Base-by-base conservation (phyloP, 2,329 filamentous ascomycete genomes). In the Achaetomium macrosporum region DNA sequence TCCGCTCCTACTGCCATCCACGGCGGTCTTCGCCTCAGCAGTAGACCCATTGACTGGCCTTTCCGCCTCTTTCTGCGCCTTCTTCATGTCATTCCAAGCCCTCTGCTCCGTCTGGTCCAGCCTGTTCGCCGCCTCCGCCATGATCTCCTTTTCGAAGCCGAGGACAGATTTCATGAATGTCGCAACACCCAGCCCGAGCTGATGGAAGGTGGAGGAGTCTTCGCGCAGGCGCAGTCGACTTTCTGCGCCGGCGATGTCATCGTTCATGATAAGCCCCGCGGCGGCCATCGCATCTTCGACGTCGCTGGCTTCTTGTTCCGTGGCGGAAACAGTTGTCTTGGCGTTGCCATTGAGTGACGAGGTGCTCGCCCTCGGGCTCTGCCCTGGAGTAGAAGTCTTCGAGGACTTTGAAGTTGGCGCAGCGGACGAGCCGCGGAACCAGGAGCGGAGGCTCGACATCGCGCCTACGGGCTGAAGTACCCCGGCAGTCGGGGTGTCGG, bases 81-180 rank as follows among this genome's bases (percentile, higher is more conserved):
- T 83, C 63, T 85, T 84, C 69, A 89, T 84, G 60, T 95, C 88
- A 47, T 83, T 79, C 73, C 83, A 86, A 4, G 91, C 87, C 48
- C 81, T 78, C 30, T 79, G 82, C 71, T 97, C 92, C 52, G 89
- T 89, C 42, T 87, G 82, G 47, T 77, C 78, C 25, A 99, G 76
- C 45, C 82, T 79, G 25, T 82, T 78, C 13, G 83, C 82, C 19
- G 93, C 90, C 73, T 95, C 84, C 52, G 82, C 83, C 86, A 97
- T 93, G 59, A 95, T 78, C 3, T 93, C 84, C 68, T 95, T 91
- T 70, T 97, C 93, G 63, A 96, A 93, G 2, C 91, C 91, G 1
- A 97, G 73, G 2, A 93, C 85, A 16, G 91, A 90, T 61, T 84
- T 79, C 69, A 97, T 84, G 67, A 97, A 97, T 42, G 82, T 83